Conservation (phyloP, 2,329 filamentous ascomycete genomes). For the Colletotrichum coccodes region DNA sequence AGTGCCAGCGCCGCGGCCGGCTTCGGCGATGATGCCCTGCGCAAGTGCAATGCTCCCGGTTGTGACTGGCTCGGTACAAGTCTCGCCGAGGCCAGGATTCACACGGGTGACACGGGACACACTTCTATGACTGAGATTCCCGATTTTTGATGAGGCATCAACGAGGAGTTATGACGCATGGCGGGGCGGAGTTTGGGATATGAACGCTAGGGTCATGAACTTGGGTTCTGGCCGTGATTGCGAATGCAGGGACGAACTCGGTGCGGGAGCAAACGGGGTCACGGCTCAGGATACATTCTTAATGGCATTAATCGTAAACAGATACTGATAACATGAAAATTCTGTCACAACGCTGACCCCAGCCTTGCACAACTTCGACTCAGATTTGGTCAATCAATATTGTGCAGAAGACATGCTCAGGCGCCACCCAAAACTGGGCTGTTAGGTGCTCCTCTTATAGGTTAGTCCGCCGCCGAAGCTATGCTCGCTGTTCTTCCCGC, state of each 20-base stretch:
- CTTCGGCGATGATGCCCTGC: slow-evolving; percentile 65
- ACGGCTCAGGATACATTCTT: background rate
- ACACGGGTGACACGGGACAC: slow-evolving; percentile 71
- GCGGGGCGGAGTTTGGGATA: background rate
- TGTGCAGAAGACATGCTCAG: background rate
- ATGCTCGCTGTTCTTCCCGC: slow-evolving; percentile 57
- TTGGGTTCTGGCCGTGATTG: background rate
- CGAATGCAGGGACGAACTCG: background rate
- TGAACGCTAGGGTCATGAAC: background rate
- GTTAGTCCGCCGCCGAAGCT: slow-evolving; percentile 63
- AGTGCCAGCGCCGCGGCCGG: background rate
- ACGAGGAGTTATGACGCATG: background rate
- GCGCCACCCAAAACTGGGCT: no score
- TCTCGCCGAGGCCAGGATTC: slow-evolving; percentile 65
- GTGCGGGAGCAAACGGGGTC: background rate
- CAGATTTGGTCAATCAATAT: background rate
- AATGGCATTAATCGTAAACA: background rate
- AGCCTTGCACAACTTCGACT: background rate
- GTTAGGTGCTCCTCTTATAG: slow-evolving; percentile 47
- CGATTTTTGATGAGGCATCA: slow-evolving; percentile 39
- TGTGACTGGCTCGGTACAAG: slow-evolving; percentile 77
- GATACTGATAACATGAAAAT: background rate
- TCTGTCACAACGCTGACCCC: background rate
- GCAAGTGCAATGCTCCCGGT: slow-evolving; percentile 73
- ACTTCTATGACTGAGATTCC: slow-evolving; percentile 51